Base-by-base conservation (phyloP, 352 stramenopile genomes). In the Phytopythium litorale region DNA sequence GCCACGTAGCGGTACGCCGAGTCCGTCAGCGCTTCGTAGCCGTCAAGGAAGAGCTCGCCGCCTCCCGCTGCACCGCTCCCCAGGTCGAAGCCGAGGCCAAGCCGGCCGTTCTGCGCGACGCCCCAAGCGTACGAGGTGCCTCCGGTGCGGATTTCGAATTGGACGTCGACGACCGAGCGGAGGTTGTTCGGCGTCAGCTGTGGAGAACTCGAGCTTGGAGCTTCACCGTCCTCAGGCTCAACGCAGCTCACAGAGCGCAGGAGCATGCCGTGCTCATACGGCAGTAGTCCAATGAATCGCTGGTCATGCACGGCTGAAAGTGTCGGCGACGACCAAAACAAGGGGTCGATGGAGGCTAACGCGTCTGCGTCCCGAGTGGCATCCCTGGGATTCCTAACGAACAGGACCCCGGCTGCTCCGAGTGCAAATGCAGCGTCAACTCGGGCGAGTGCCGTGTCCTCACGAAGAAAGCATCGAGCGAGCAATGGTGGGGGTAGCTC, bases 21-120 rank as follows among this genome's bases (percentile, higher is more conserved):
- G 46, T 90, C 81, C 1, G 83, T 92, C n/a, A 88, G 65, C 48
- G 81, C 79, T 38, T 92, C 83, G 50, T 90, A 90, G 1, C 83
- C 83, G 35, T 92, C 79, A 2, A 72, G 66, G 33, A 88, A 81
- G n/a, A 71, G 54, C 12, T 61, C 55, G 15, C 46, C 45, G 57
- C 45, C 38, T 1, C 56, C 35, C 30, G 51, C 28, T 38, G 13
- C 6, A 0, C n/a, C n/a, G n/a, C 21, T 25, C 25, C 51, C 55
- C 5, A 60, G 23, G 8, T 65, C 60, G 55, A 74, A 40, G n/a
- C 80, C 80, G 12, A 90, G 38, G 0, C 83, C 83, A 0, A 92
- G 60, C 0, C 83, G 73, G 3, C 83, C 83, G 25, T 85, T 84
- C 23, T 88, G 66, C 21, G 69, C 79, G 49, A 79, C 73, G 1